Evolutionary conservation across 352 stramenopile genomes (phyloP), one percentile per base, ranked within the genome.

Genomic region (Phytophthora ramorum): DNA sequence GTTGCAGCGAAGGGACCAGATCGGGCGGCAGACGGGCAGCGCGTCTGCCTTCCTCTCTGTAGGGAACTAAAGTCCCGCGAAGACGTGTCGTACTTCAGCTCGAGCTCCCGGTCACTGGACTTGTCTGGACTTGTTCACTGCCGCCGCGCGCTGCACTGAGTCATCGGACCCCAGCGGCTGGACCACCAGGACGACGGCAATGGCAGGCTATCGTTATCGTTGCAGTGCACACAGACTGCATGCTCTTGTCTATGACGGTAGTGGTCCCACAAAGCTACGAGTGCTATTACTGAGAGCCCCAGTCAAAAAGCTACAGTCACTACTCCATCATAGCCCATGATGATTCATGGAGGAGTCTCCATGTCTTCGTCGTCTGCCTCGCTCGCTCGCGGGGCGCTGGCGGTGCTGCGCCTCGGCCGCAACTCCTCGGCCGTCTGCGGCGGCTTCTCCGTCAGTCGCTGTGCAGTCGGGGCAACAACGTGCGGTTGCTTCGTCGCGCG

Each of bases 371-470:
- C 66, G 22, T 73, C 71, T 7, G 65, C 73, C 37, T 74, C 66
- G 26, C 71, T 68, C 7, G 61, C 48, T 35, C n/a, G n/a, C n/a
- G n/a, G 53, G 48, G 4, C 71, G 73, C 19, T 46, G 78, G 2
- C 71, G 71, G 19, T 76, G 76, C 47, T 77, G 67, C 0, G 74
- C 78, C 45, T 87, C 78, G 1, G 64, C 73, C 83, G 81, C 57
- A 93, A 59, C 57, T 91, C 83, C 24, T 90, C 68, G 1, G 76
- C 72, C 34, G 73, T 83, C 43, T 85, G 65, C 17, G 85, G 85
- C n/a, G 85, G 83, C n/a, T 76, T 81, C 49, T 89, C 73, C 71
- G 82, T 77, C 28, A 93, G 69, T 17, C 76, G 65, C 48, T 78
- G 62, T n/a, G n/a, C n/a, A n/a, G n/a, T n/a, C n/a, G n/a, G n/a